A percentile compares a stretch with the other conserved stretches of the same genome.
These are phyloP conservation scores for Jaltomata sinuosa DNA, from an alignment of 257 asterid species.

Conservation along the genomic window DNA sequence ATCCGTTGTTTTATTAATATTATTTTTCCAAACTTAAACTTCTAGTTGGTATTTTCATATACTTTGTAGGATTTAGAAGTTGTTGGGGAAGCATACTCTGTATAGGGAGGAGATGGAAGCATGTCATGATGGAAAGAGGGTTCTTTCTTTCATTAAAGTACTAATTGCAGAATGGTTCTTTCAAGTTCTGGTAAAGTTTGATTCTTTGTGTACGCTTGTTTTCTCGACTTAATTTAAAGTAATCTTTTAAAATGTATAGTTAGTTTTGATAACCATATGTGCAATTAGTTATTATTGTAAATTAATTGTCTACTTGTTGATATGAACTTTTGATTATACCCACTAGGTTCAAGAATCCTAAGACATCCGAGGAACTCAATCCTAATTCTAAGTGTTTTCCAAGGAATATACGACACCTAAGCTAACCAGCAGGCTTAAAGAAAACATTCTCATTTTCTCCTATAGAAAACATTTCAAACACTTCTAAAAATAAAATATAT, in stretches of 20 bases:
- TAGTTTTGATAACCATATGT: background rate
- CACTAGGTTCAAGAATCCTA: no score
- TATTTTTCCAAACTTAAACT: background rate
- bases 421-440: no score
- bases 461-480: no score
- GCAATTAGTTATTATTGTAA: background rate
- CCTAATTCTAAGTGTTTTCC: no score
- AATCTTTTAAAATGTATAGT: background rate
- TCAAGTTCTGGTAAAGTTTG: slow-evolving; percentile 10
- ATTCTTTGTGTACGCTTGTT: background rate
- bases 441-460: no score
- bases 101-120: background rate
- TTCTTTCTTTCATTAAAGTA: slow-evolving; percentile 15
- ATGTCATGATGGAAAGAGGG: slow-evolving; percentile 1
- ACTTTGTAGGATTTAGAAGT: background rate
- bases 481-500: no score
- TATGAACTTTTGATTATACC: no score
- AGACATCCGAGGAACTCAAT: no score
- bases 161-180: slow-evolving; percentile 1
- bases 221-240: background rate
- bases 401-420: no score
- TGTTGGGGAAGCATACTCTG: background rate
- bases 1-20: background rate
- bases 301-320: background rate
- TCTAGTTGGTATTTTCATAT: background rate